Evolutionary conservation across 2,329 filamentous ascomycete genomes (phyloP).

Genomic region (Dactylonectria macrodidyma): DNA sequence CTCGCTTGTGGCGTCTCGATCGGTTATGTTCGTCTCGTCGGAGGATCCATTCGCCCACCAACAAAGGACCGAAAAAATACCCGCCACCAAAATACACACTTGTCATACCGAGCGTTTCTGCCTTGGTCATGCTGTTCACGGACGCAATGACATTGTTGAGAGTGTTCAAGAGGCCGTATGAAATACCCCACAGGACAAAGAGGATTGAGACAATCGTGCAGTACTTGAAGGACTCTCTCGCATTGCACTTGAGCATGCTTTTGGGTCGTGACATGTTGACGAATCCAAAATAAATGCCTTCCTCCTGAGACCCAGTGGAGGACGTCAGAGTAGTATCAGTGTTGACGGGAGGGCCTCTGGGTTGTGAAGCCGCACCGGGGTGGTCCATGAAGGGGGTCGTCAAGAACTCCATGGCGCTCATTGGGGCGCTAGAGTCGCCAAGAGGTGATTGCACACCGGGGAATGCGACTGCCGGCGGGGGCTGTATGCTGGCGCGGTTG

Average conservation of each 20-base stretch:
- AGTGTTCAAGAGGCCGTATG: slow-evolving; percentile 88
- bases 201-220: slow-evolving; percentile 83
- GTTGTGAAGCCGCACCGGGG: slow-evolving; percentile 29
- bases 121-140: slow-evolving; percentile 72
- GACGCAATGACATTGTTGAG: slow-evolving; percentile 80
- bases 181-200: slow-evolving; percentile 92
- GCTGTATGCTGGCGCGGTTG: slow-evolving; percentile 42
- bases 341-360: slow-evolving; percentile 27
- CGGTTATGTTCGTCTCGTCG: slow-evolving; percentile 75
- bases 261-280: slow-evolving; percentile 80
- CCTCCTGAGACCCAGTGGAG: slow-evolving; percentile 54
- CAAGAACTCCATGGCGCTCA: slow-evolving; percentile 62
- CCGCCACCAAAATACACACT: slow-evolving; percentile 79
- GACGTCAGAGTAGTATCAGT: slow-evolving; percentile 53
- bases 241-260: slow-evolving; percentile 77
- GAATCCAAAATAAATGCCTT: slow-evolving; percentile 80
- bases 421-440: slow-evolving; percentile 46
- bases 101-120: slow-evolving; percentile 77
- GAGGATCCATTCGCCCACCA: slow-evolving; percentile 79
- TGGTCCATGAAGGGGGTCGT: slow-evolving; percentile 58
- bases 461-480: slow-evolving; percentile 43
- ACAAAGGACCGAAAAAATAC: slow-evolving; percentile 79
- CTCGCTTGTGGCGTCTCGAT: slow-evolving; percentile 56
- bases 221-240: slow-evolving; percentile 78
- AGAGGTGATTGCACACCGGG: slow-evolving; percentile 38